These are phyloP conservation scores for Coffea eugenioides DNA, from an alignment of 257 asterid species.

Conservation along the genomic window DNA sequence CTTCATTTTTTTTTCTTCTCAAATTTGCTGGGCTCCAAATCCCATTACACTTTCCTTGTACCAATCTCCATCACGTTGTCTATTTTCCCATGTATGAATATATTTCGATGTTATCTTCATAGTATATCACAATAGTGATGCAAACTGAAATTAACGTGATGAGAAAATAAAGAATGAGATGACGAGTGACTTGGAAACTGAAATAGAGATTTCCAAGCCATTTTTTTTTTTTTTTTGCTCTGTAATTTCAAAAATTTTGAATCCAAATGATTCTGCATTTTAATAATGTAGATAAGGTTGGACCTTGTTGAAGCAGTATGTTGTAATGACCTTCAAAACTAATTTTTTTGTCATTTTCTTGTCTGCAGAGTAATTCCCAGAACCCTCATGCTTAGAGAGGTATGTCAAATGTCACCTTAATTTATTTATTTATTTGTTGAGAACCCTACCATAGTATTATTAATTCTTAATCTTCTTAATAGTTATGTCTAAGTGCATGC, in stretches of 20 bases:
- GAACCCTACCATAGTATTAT: not conserved
- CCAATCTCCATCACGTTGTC: too few species aligned
- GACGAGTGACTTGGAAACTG: too few species aligned
- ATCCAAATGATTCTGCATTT: not conserved
- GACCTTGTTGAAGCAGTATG: not conserved
- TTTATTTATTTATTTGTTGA: not conserved
- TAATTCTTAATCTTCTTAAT: not conserved
- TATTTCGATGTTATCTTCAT: too few species aligned
- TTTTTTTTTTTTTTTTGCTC: too few species aligned
- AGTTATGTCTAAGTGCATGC: not conserved
- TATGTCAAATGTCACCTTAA: not conserved
- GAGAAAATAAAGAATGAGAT: too few species aligned
- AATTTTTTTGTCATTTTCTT: conserved; percentile 19
- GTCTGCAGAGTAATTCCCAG: conserved; percentile 40
- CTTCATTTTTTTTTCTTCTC: too few species aligned
- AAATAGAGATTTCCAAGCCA: too few species aligned
- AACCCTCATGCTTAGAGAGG: conserved; percentile 41
- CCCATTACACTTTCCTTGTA: too few species aligned
- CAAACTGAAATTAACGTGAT: too few species aligned
- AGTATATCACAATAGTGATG: too few species aligned
- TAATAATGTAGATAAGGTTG: not conserved
- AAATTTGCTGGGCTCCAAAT: too few species aligned
- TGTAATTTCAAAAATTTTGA: not conserved
- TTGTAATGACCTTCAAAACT: not conserved
- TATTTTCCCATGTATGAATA: too few species aligned